These are phyloP conservation scores for Microsporum ferrugineum DNA, from an alignment of 2,329 filamentous ascomycete genomes.

Conservation along the genomic window DNA sequence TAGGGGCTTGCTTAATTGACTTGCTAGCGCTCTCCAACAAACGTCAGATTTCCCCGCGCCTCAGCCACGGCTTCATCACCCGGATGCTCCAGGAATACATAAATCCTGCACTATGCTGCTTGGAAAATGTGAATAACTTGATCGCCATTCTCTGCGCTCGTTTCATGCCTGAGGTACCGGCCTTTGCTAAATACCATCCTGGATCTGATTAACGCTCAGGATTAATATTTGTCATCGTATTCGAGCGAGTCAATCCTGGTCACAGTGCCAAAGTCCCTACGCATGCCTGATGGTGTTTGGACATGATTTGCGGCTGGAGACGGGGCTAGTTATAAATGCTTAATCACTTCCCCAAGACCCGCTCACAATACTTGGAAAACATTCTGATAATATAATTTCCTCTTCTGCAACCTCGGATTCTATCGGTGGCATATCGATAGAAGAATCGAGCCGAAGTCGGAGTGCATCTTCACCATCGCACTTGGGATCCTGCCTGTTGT, in stretches of 20 bases:
- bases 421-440: background rate
- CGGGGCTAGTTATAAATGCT: constrained; percentile 4
- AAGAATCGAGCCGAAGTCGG: background rate
- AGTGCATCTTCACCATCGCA: background rate
- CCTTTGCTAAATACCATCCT: background rate
- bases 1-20: background rate
- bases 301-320: constrained; percentile 1
- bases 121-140: background rate
- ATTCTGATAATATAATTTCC: background rate
- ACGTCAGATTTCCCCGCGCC: background rate
- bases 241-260: background rate
- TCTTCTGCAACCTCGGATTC: background rate
- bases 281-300: background rate
- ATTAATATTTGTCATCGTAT: background rate
- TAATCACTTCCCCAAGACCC: background rate
- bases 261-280: background rate
- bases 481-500: background rate
- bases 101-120: background rate
- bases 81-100: background rate
- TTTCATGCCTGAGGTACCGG: background rate
- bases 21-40: background rate
- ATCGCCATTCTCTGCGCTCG: background rate
- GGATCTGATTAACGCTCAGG: background rate
- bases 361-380: background rate
- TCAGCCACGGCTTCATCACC: background rate